A percentile compares a stretch with the other conserved stretches of the same genome.
Evolutionary conservation across 148 eudicot genomes (phyloP).

Genomic region (Dysphania ambrosioides): DNA sequence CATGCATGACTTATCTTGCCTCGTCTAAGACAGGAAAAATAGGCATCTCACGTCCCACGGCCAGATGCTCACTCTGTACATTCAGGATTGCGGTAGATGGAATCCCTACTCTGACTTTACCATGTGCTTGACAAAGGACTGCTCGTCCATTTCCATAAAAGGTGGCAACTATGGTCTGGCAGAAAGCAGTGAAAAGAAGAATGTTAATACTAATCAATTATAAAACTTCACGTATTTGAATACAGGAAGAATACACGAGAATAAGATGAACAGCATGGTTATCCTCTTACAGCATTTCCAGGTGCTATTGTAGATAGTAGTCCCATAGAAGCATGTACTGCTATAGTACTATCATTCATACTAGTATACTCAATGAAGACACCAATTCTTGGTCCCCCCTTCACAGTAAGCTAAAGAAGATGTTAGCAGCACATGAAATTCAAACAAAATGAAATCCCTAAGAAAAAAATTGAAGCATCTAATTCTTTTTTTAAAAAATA

Average conservation of each 20-base stretch:
- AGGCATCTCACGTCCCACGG: constrained; percentile 64
- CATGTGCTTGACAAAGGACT: constrained; percentile 56
- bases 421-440: constrained; percentile 6
- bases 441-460: background rate
- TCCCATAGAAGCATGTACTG: constrained; percentile 53
- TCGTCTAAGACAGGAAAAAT: constrained; percentile 63
- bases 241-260: background rate
- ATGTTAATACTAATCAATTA: background rate
- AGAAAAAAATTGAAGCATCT: background rate
- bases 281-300: constrained; percentile 58
- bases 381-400: constrained; percentile 77
- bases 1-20: constrained; percentile 35
- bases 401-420: constrained; percentile 48
- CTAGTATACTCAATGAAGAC: constrained; percentile 52
- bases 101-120: constrained; percentile 60
- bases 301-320: constrained; percentile 61
- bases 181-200: constrained; percentile 10
- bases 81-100: constrained; percentile 63
- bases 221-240: background rate
- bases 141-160: constrained; percentile 52
- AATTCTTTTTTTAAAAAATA: too few species aligned
- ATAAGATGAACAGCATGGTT: background rate
- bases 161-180: constrained; percentile 54
- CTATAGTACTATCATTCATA: constrained; percentile 51
- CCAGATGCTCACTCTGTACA: constrained; percentile 72